Conservation (phyloP, 2,329 filamentous ascomycete species). For the Pseudogymnoascus pannorum region DNA sequence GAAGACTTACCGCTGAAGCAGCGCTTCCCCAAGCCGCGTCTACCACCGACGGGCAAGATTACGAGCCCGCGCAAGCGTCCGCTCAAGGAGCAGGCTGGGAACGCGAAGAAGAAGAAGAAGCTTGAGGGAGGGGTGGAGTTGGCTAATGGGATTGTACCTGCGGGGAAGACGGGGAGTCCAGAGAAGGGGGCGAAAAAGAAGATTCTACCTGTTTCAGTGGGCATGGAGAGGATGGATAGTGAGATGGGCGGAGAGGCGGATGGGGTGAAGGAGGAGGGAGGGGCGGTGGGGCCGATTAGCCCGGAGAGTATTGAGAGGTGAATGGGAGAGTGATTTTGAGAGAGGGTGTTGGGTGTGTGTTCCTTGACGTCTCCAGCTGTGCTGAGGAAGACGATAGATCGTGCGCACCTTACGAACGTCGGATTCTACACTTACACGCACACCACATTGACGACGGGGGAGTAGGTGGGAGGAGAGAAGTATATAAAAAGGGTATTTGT, state of each 20-base stretch:
- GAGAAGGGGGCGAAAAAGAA: constrained; percentile 47
- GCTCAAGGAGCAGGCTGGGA: constrained; percentile 71
- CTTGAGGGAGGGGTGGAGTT: constrained; percentile 44
- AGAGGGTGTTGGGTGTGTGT: background rate
- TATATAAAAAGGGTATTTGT: constrained; percentile 7
- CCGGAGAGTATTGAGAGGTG: constrained; percentile 54
- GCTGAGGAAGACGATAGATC: background rate
- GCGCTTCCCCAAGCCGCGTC: constrained; percentile 58
- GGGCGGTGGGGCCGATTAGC: constrained; percentile 71
- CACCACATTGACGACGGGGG: background rate
- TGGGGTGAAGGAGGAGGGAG: constrained; percentile 58
- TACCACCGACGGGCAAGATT: constrained; percentile 75
- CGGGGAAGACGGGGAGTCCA: constrained; percentile 30
- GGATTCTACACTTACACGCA: background rate
- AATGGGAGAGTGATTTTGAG: background rate
- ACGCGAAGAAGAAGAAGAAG: constrained; percentile 86
- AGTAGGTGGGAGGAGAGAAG: background rate
- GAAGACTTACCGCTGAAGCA: constrained; percentile 93
- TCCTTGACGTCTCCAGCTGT: background rate
- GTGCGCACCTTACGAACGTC: background rate
- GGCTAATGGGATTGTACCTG: constrained; percentile 23
- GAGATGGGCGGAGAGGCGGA: constrained; percentile 44
- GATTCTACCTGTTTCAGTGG: constrained; percentile 21
- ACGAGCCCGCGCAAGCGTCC: constrained; percentile 76
- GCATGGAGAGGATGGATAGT: constrained; percentile 53